A percentile compares a stretch with the other conserved stretches of the same genome.
These are phyloP conservation scores for Ophiostoma montium DNA, from an alignment of 2,329 filamentous ascomycete genomes.

Conservation along the genomic window DNA sequence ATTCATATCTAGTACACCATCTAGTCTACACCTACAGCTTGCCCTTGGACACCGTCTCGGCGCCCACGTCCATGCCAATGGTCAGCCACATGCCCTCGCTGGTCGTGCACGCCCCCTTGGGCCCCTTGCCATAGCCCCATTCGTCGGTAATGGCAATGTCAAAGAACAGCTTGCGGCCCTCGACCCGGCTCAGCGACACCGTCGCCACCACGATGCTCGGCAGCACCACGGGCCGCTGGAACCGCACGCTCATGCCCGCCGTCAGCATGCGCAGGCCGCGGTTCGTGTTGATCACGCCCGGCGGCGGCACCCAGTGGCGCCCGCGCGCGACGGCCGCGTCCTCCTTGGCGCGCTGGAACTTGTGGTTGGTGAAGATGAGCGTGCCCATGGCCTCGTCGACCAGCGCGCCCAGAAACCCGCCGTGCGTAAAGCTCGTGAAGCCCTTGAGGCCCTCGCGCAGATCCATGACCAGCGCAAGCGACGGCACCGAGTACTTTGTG, in stretches of 20 bases:
- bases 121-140: not conserved
- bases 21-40: conserved; percentile 3
- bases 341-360: conserved; percentile 7
- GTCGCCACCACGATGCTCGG: conserved; percentile 4
- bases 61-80: not conserved
- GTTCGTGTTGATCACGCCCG: conserved; percentile 1
- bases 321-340: not conserved
- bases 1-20: not conserved
- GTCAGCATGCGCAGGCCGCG: conserved; percentile 6
- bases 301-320: not conserved
- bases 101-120: conserved; percentile 2
- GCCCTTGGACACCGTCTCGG: not conserved
- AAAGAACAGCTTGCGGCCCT: conserved; percentile 11
- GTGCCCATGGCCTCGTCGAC: conserved; percentile 20
- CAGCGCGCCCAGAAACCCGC: conserved; percentile 15
- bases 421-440: conserved; percentile 17
- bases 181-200: conserved; percentile 6
- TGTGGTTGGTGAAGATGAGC: conserved; percentile 15
- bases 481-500: conserved; percentile 10
- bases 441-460: conserved; percentile 11
- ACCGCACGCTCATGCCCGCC: conserved; percentile 8
- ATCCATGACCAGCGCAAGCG: conserved; percentile 14
- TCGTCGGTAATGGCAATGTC: conserved; percentile 5
- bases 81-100: conserved; percentile 12
- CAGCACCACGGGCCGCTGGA: conserved; percentile 6